Evolutionary conservation across 2,329 filamentous ascomycete genomes (phyloP).

Genomic region (Botrytis fabae): DNA sequence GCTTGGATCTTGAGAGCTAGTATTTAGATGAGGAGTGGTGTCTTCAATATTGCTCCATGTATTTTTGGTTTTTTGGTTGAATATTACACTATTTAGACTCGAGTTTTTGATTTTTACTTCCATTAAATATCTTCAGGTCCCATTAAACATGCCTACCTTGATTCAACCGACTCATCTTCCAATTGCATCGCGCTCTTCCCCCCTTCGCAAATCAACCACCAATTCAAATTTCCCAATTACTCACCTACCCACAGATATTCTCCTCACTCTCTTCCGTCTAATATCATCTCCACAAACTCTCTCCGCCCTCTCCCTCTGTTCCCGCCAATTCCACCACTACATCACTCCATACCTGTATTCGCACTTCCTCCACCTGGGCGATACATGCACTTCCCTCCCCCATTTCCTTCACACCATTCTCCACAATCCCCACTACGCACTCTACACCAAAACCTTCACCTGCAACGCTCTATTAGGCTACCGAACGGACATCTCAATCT

Average conservation of each 20-base stretch:
- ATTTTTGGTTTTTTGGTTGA: not conserved
- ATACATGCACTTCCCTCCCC: constrained; percentile 14
- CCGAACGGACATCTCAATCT: constrained; percentile 11
- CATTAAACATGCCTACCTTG: not conserved
- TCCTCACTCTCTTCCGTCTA: not conserved
- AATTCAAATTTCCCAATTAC: not conserved
- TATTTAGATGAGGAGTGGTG: not conserved
- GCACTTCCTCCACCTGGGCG: constrained; percentile 14
- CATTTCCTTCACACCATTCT: constrained; percentile 17
- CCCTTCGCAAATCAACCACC: not conserved
- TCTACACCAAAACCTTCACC: constrained; percentile 18
- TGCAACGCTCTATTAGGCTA: constrained; percentile 18
- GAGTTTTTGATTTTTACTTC: not conserved
- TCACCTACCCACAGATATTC: constrained; percentile 8
- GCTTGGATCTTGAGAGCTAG: not conserved
- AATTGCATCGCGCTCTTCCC: not conserved
- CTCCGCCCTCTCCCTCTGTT: constrained; percentile 14
- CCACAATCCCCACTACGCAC: constrained; percentile 5
- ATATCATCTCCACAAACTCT: constrained; percentile 10
- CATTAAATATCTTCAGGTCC: not conserved
- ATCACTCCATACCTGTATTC: constrained; percentile 21
- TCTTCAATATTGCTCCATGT: not conserved
- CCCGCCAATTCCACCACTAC: constrained; percentile 11
- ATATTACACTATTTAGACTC: not conserved
- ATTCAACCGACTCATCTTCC: not conserved